A percentile compares a stretch with the other conserved stretches of the same genome.
These are phyloP conservation scores for Sicyos edulis DNA, from an alignment of 306 rosid species.

Conservation along the genomic window DNA sequence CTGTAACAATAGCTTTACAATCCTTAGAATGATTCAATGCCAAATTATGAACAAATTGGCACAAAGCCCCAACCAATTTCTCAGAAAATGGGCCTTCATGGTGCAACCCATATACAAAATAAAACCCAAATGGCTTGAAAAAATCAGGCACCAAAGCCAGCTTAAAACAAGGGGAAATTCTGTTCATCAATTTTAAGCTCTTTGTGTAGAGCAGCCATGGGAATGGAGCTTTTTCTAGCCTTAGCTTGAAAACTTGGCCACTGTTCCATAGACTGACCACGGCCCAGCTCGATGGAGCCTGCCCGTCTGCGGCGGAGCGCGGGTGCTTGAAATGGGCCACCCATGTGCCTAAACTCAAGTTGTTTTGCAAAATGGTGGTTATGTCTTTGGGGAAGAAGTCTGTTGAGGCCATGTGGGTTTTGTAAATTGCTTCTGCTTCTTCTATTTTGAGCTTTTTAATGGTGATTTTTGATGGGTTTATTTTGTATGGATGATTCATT, in stretches of 20 bases:
- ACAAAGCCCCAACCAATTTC: constrained; percentile 54
- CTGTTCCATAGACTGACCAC: constrained; percentile 89
- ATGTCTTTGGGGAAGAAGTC: constrained; percentile 84
- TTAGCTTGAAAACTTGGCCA: constrained; percentile 59
- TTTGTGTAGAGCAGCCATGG: constrained; percentile 55
- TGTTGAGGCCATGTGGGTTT: constrained; percentile 52
- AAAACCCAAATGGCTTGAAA: constrained; percentile 76
- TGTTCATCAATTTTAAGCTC: constrained; percentile 54
- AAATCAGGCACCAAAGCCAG: constrained; percentile 59
- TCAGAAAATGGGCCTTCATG: constrained; percentile 67
- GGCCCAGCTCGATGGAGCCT: constrained; percentile 60
- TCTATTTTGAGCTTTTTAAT: constrained; percentile 53
- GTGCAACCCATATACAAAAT: constrained; percentile 74
- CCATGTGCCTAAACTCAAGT: constrained; percentile 83
- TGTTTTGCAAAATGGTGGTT: constrained; percentile 49
- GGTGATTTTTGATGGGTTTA: constrained; percentile 40
- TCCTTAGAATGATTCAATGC: constrained; percentile 38
- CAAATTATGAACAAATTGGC: constrained; percentile 72
- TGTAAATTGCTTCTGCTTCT: constrained; percentile 63
- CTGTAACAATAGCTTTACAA: constrained; percentile 67
- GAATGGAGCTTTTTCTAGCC: constrained; percentile 66
- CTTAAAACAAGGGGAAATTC: constrained; percentile 70
- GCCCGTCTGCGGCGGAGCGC: constrained; percentile 18
- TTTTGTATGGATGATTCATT: constrained; percentile 27
- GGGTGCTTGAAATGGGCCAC: constrained; percentile 61